Conservation (phyloP, 2,329 filamentous ascomycete species). For the Helotiales sp. region DNA sequence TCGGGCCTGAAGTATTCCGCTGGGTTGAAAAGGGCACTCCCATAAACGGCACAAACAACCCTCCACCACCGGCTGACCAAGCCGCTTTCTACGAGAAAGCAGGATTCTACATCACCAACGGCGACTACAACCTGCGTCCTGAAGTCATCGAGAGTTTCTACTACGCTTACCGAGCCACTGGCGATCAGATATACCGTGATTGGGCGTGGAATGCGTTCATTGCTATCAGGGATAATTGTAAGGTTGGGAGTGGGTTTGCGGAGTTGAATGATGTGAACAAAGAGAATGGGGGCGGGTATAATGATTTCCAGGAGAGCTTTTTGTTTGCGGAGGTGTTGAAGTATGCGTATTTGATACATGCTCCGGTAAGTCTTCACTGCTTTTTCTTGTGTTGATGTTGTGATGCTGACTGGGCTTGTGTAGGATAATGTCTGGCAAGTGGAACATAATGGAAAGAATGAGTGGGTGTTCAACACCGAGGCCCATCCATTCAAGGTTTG, state of each 20-base stretch:
- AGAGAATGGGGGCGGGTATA: conserved; percentile 61
- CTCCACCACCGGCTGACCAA: conserved; percentile 49
- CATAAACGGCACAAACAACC: conserved; percentile 48
- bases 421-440: conserved; percentile 57
- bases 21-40: conserved; percentile 58
- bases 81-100: conserved; percentile 64
- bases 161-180: conserved; percentile 83
- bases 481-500: conserved; percentile 62
- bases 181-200: conserved; percentile 76
- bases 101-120: conserved; percentile 73
- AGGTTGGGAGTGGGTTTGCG: conserved; percentile 69
- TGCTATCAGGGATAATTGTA: conserved; percentile 66
- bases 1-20: conserved; percentile 75
- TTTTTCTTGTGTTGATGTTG: background rate
- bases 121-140: conserved; percentile 72
- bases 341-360: conserved; percentile 73
- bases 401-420: conserved; percentile 26
- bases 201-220: conserved; percentile 83
- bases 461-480: conserved; percentile 69
- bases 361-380: conserved; percentile 36
- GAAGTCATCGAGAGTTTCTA: conserved; percentile 87
- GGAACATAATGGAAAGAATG: conserved; percentile 53
- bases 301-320: conserved; percentile 83
- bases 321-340: conserved; percentile 88
- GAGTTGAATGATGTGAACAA: conserved; percentile 70